Evolutionary conservation across 768 basidiomycete genomes (phyloP).

Genomic region (Lyophyllum shimeji): DNA sequence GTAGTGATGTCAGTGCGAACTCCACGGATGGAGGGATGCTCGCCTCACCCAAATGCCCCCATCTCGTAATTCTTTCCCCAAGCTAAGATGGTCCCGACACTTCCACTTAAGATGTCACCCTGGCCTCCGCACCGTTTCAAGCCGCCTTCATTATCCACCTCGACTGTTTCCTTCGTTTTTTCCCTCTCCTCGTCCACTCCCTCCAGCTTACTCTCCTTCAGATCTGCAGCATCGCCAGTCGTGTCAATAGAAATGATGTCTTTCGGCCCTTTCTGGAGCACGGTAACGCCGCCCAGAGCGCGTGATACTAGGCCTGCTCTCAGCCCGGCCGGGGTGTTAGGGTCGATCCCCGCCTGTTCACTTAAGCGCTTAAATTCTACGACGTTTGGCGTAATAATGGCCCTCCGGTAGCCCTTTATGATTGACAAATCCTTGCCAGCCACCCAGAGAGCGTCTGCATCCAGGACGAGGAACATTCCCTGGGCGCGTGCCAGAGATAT

Average conservation of each 20-base stretch:
- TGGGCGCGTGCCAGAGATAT: constrained; percentile 67
- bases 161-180: constrained; percentile 57
- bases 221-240: constrained; percentile 49
- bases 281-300: constrained; percentile 81
- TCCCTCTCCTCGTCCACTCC: constrained; percentile 49
- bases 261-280: constrained; percentile 82
- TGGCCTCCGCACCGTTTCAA: constrained; percentile 94
- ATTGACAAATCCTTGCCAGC: constrained; percentile 71
- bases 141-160: constrained; percentile 74
- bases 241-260: constrained; percentile 86
- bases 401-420: constrained; percentile 82
- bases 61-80: constrained; percentile 95
- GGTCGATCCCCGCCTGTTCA: constrained; percentile 68
- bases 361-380: constrained; percentile 88
- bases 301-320: constrained; percentile 74
- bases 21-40: not conserved
- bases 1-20: not conserved
- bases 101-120: constrained; percentile 90
- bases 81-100: constrained; percentile 85
- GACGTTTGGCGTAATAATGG: constrained; percentile 92
- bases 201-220: constrained; percentile 41
- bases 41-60: constrained; percentile 72
- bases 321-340: constrained; percentile 44
- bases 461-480: constrained; percentile 89
- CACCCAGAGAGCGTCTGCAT: constrained; percentile 90